These are phyloP conservation scores for Trichosporon asahii DNA, from an alignment of 1,284 basidiomycete species.

Conservation along the genomic window DNA sequence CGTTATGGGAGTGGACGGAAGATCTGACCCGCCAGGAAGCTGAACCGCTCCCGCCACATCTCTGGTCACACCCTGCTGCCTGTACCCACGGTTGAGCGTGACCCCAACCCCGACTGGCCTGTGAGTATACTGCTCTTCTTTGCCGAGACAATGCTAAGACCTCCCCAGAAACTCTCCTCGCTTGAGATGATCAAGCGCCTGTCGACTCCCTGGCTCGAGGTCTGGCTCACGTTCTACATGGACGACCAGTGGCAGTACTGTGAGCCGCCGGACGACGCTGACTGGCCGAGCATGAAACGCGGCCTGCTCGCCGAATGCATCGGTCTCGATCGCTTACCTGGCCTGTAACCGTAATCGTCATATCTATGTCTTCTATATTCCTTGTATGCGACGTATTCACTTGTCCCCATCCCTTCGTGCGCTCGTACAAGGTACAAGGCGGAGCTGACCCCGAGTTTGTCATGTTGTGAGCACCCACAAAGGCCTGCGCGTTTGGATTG, in stretches of 20 bases:
- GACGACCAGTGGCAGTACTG: slow-evolving; percentile 6
- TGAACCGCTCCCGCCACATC: background rate
- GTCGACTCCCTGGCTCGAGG: background rate
- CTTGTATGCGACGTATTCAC: background rate
- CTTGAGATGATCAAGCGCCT: background rate
- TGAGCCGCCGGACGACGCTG: background rate
- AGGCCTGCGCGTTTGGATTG: background rate
- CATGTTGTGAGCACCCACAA: too few species aligned
- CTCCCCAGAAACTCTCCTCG: background rate
- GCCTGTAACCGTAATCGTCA: background rate
- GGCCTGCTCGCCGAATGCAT: background rate
- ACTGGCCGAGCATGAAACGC: background rate
- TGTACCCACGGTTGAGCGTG: background rate
- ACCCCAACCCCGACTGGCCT: slow-evolving; percentile 2
- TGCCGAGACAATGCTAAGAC: background rate
- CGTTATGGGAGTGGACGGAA: background rate
- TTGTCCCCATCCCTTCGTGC: background rate
- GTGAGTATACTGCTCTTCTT: background rate
- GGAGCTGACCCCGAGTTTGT: too few species aligned
- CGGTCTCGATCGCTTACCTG: background rate
- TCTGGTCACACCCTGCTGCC: background rate
- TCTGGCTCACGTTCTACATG: slow-evolving; percentile 8
- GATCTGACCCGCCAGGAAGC: background rate
- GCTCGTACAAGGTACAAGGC: too few species aligned
- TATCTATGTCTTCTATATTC: background rate